Base-by-base conservation (phyloP, 345 rosid species). In the Syzygium aqueum region DNA sequence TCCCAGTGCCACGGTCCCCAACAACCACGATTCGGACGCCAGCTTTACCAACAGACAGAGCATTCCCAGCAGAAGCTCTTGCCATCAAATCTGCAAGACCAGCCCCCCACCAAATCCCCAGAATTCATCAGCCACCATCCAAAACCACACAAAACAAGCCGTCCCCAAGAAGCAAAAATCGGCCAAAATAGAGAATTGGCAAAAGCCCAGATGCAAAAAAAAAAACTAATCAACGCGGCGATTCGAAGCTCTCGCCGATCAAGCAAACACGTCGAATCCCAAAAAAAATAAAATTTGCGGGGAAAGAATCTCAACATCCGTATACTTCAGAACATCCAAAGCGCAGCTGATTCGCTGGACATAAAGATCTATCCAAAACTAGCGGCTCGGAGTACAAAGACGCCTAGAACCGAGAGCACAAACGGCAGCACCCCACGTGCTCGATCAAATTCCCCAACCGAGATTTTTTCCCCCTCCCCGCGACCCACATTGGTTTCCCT, bases 1-100 rank as follows among this genome's bases (percentile, higher is more conserved):
- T 98, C 46, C 99, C 99, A 2, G 98, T 96, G 53, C 98, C 97
- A 37, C 93, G 94, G 85, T 96, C 99, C 57, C 99, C 99, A 1
- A 94, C 95, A 21, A 98, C 99, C 87, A 96, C 97, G 56, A 96
- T 95, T 57, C 98, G 93, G 12, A 98, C 97, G 33, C 94, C 92
- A 17, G 89, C 90, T 85, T 91, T 94, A 27, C 94, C 94, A 17
- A 93, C 96, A 2, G 96, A 93, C 30, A 89, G 89, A 56, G 87
- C 87, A 53, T 52, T 61, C 51, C 89, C 89, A 30, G 80, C 28
- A 0, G 85, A 51, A 88, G 85, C 49, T 49, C 27, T 80, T 43
- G 89, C 89, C 89, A 88, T 88, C 54, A 27, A 88, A 88, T 84
- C 87, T 80, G 86, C 19, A 51, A 84, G 10, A 23, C 43, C 46